Conservation (phyloP, 106 monocot genomes). For the Dactylorhiza incarnata region DNA sequence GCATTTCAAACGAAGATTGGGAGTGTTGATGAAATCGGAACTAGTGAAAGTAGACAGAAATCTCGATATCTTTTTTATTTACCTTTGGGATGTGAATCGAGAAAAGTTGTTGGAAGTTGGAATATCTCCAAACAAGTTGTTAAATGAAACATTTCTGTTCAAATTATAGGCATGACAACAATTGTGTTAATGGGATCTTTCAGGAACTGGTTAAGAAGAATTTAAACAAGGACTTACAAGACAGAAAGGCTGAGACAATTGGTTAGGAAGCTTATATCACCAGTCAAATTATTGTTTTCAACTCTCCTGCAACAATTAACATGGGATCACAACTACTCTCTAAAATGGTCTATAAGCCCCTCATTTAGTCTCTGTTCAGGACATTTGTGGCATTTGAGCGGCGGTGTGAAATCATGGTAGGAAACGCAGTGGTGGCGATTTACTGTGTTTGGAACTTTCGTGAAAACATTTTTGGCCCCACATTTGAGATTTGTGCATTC, state of each 20-base stretch:
- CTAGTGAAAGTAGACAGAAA: too few species aligned
- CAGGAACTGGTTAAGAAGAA: not conserved
- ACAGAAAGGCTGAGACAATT: conserved; percentile 70
- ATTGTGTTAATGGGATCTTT: not conserved
- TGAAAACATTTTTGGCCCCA: too few species aligned
- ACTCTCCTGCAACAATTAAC: conserved; percentile 36
- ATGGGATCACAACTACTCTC: not conserved
- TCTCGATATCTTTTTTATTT: not conserved
- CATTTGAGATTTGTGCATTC: too few species aligned
- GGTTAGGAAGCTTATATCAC: conserved; percentile 52
- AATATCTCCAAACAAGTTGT: conserved; percentile 63
- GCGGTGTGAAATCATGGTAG: too few species aligned
- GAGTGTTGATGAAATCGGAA: not conserved
- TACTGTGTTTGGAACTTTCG: too few species aligned
- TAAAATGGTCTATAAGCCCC: not conserved
- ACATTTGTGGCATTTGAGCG: too few species aligned
- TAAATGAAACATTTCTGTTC: conserved; percentile 82
- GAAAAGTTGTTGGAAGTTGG: conserved; percentile 82
- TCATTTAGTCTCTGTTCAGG: not conserved
- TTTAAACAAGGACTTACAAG: conserved; percentile 42
- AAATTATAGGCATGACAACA: not conserved
- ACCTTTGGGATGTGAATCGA: conserved; percentile 75
- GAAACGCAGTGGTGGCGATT: too few species aligned
- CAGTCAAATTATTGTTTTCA: conserved; percentile 73
- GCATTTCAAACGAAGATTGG: not conserved